A percentile compares a stretch with the other conserved stretches of the same genome.
phyloP scores from a whole-genome alignment of 768 basidiomycete genomes.

The Scleroderma bovista region DNA sequence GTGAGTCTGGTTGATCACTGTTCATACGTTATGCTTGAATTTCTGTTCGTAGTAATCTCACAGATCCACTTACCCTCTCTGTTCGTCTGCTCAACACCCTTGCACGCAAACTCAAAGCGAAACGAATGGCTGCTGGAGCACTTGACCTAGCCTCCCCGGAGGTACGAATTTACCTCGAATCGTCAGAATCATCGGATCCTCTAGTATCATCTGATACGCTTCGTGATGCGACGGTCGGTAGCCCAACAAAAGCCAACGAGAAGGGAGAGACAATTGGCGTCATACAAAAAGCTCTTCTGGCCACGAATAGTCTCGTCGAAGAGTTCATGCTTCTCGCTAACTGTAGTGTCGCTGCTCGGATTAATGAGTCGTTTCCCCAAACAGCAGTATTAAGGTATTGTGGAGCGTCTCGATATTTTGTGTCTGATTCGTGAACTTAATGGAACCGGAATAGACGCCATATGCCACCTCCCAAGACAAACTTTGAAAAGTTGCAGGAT shows the following conservation, averaged over 20 bases:
- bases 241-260: neutral
- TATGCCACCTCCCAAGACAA: constrained; percentile 83
- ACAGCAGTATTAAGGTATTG: constrained; percentile 91
- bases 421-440: no score
- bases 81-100: constrained; percentile 87
- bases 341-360: constrained; percentile 86
- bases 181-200: constrained; percentile 88
- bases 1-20: constrained; percentile 38
- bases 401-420: no score
- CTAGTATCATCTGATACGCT: neutral
- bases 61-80: constrained; percentile 77
- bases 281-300: constrained; percentile 86
- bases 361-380: constrained; percentile 92
- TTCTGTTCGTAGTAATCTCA: constrained; percentile 47
- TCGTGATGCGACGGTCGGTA: neutral
- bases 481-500: constrained; percentile 95
- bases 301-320: constrained; percentile 96
- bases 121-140: constrained; percentile 93
- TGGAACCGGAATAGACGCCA: constrained; percentile 57
- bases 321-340: constrained; percentile 99
- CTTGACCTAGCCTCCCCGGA: constrained; percentile 97
- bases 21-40: neutral
- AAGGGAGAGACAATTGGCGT: constrained; percentile 60
- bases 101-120: constrained; percentile 77
- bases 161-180: constrained; percentile 94